Evolutionary conservation across 1,139 yeast genomes (phyloP).

Genomic region (Wickerhamomyces sp.): DNA sequence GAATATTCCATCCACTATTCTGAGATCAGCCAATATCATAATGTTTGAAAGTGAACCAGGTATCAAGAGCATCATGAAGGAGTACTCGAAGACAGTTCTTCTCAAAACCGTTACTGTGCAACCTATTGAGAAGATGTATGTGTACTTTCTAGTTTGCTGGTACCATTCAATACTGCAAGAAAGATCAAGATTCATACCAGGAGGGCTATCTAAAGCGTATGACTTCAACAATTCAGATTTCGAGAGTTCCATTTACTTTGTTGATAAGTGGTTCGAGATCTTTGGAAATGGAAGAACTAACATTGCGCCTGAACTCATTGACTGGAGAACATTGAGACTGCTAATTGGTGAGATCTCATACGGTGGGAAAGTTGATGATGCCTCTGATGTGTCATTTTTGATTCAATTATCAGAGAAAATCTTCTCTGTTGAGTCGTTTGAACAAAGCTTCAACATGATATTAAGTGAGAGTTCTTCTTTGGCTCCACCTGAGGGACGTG

Average conservation of each 20-base stretch:
- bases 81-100: slow-evolving; percentile 29
- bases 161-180: slow-evolving; percentile 60
- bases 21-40: slow-evolving; percentile 47
- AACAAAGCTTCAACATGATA: slow-evolving; percentile 32
- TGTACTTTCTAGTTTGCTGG: slow-evolving; percentile 62
- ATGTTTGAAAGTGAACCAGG: slow-evolving; percentile 62
- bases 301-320: slow-evolving; percentile 43
- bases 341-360: slow-evolving; percentile 55
- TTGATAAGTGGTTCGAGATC: slow-evolving; percentile 36
- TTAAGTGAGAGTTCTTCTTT: slow-evolving; percentile 29
- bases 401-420: slow-evolving; percentile 26
- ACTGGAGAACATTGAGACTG: slow-evolving; percentile 52
- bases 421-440: slow-evolving; percentile 34
- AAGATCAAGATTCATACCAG: slow-evolving; percentile 53
- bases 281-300: slow-evolving; percentile 28
- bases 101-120: slow-evolving; percentile 19
- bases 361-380: slow-evolving; percentile 66
- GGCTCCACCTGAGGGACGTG: slow-evolving; percentile 45
- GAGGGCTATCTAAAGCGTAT: slow-evolving; percentile 56
- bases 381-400: slow-evolving; percentile 36
- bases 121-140: slow-evolving; percentile 43
- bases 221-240: slow-evolving; percentile 78
- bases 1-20: slow-evolving; percentile 48
- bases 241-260: slow-evolving; percentile 41
- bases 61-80: slow-evolving; percentile 44